Conservation (phyloP, 2,329 filamentous ascomycete genomes). For the Nannizzia gypsea region DNA sequence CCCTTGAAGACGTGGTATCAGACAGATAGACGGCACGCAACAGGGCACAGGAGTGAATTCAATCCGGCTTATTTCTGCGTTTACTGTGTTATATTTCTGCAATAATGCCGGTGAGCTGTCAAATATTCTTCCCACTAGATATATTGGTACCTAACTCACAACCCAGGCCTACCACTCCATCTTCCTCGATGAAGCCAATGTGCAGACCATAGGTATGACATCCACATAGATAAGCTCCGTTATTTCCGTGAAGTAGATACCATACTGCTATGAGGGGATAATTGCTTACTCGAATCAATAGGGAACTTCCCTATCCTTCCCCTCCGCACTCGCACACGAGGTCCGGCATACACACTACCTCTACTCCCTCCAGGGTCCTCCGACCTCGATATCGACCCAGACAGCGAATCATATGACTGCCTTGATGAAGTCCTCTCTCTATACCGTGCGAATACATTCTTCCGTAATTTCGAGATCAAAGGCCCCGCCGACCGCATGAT, state of each 20-base stretch:
- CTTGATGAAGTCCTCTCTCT: constrained; percentile 85
- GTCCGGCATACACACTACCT: constrained; percentile 80
- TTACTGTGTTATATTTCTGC: neutral
- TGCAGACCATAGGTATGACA: constrained; percentile 49
- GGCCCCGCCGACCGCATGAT: constrained; percentile 86
- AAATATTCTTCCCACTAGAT: neutral
- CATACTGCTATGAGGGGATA: neutral
- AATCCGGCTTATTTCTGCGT: neutral
- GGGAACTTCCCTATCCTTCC: constrained; percentile 94
- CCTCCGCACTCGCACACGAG: constrained; percentile 85
- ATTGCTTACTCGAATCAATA: constrained; percentile 21
- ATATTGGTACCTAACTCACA: neutral
- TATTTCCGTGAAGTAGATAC: neutral
- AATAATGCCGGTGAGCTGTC: neutral
- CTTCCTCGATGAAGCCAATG: constrained; percentile 71
- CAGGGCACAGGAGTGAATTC: neutral
- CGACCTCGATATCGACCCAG: constrained; percentile 54
- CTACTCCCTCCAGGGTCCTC: constrained; percentile 46
- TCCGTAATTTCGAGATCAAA: constrained; percentile 98
- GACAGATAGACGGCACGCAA: neutral
- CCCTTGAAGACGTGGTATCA: neutral
- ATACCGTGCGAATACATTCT: constrained; percentile 97
- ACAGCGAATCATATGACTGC: constrained; percentile 88
- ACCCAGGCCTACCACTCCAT: constrained; percentile 89
- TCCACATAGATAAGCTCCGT: neutral